Conservation (phyloP, 306 rosid genomes). For the Cucurbita moschata region DNA sequence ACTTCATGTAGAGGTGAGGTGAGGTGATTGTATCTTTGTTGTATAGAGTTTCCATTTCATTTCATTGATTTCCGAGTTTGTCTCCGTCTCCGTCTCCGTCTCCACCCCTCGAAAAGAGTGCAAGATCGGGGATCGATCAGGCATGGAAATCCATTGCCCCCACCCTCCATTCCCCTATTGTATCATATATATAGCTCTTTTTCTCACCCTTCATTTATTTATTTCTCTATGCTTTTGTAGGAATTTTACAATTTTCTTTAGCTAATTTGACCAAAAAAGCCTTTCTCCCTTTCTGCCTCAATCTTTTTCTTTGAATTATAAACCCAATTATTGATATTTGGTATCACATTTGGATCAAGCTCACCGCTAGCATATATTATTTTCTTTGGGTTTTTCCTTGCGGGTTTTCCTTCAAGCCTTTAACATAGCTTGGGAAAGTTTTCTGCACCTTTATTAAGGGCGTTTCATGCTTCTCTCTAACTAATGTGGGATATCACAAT, state of each 20-base stretch:
- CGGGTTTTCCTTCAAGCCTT: too few relatives aligned
- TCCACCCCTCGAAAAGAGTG: conserved; percentile 8
- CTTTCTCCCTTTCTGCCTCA: background rate
- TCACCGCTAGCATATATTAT: too few relatives aligned
- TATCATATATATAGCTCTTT: conserved; percentile 38
- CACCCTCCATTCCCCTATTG: conserved; percentile 13
- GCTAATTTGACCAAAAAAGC: conserved; percentile 1
- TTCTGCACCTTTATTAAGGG: too few relatives aligned
- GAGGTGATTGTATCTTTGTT: conserved; percentile 23
- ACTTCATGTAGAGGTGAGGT: conserved; percentile 55
- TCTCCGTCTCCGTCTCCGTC: background rate
- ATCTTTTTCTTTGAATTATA: background rate
- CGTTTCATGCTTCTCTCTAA: too few relatives aligned
- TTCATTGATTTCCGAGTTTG: conserved; percentile 1
- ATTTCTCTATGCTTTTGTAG: conserved; percentile 11
- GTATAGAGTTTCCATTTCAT: conserved; percentile 43
- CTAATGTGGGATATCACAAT: too few relatives aligned
- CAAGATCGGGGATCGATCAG: conserved; percentile 13
- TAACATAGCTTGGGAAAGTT: too few relatives aligned
- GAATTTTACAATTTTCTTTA: background rate
- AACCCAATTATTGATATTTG: too few relatives aligned
- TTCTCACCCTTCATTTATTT: background rate
- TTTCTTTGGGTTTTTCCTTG: too few relatives aligned
- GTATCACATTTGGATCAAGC: too few relatives aligned
- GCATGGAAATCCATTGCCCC: conserved; percentile 3